These are phyloP conservation scores for Xylaria acuta DNA, from an alignment of 495 filamentous ascomycete species.

Conservation along the genomic window DNA sequence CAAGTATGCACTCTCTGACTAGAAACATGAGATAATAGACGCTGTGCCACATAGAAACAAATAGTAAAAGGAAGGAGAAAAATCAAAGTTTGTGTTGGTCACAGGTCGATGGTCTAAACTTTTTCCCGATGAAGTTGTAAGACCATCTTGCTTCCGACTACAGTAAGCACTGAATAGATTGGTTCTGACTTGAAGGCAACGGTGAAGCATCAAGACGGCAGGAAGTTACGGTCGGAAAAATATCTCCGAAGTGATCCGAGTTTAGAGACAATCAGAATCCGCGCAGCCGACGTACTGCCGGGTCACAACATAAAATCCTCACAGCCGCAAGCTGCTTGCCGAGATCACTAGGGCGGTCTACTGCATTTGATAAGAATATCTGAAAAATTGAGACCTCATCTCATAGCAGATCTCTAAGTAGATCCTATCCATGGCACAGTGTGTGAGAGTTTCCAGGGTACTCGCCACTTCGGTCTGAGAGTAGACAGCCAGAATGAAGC, in stretches of 20 bases:
- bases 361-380: not conserved
- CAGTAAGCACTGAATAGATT: not conserved
- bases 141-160: not conserved
- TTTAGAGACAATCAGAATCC: slow-evolving; percentile 14
- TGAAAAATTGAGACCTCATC: not conserved
- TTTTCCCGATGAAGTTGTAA: not conserved
- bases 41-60: not conserved
- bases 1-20: not conserved
- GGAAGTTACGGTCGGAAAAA: not conserved
- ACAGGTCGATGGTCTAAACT: not conserved
- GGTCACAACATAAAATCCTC: slow-evolving; percentile 9
- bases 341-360: not conserved
- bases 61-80: not conserved
- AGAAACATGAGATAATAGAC: not conserved
- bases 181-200: not conserved
- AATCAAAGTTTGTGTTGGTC: not conserved
- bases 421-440: not conserved
- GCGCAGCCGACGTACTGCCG: not conserved
- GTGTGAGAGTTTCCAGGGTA: not conserved
- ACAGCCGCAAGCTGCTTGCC: slow-evolving; percentile 5
- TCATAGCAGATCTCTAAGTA: not conserved
- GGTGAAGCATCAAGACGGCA: not conserved
- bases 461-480: not conserved
- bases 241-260: not conserved
- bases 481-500: not conserved